Conservation (phyloP, 345 rosid genomes). For the Raphanus raphanistrum region DNA sequence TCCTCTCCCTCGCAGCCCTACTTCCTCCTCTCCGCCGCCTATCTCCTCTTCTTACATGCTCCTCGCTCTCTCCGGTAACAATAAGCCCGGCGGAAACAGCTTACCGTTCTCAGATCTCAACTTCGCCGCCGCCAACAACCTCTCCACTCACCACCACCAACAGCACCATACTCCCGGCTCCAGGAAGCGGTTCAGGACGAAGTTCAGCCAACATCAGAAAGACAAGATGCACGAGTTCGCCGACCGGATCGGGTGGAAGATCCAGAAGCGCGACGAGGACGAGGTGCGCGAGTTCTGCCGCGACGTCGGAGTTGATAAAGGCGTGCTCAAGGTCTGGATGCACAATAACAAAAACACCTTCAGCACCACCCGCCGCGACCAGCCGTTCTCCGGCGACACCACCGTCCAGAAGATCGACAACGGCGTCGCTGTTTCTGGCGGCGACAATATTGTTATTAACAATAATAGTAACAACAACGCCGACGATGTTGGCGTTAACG, state of each 20-base stretch:
- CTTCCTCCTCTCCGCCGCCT: conserved; percentile 72
- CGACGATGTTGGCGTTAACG: not conserved
- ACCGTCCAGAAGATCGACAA: not conserved
- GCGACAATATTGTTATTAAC: not conserved
- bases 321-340: conserved; percentile 94
- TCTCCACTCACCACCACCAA: conserved; percentile 7
- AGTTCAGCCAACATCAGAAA: conserved; percentile 67
- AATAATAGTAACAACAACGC: not conserved
- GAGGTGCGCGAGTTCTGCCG: conserved; percentile 60
- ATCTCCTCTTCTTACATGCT: conserved; percentile 78
- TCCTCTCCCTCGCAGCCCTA: conserved; percentile 52
- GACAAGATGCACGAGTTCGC: conserved; percentile 77
- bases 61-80: conserved; percentile 60
- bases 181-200: conserved; percentile 69
- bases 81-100: conserved; percentile 19
- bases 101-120: conserved; percentile 38
- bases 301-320: conserved; percentile 67
- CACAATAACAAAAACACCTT: conserved; percentile 89
- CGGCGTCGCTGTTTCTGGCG: not conserved
- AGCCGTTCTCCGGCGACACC: conserved; percentile 12
- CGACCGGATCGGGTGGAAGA: conserved; percentile 82
- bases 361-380: conserved; percentile 38
- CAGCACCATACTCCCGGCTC: conserved; percentile 27
- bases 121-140: conserved; percentile 20
- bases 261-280: conserved; percentile 85